These are phyloP conservation scores for Euphorbia celastroides DNA, from an alignment of 441 rosid genomes.

Conservation along the genomic window DNA sequence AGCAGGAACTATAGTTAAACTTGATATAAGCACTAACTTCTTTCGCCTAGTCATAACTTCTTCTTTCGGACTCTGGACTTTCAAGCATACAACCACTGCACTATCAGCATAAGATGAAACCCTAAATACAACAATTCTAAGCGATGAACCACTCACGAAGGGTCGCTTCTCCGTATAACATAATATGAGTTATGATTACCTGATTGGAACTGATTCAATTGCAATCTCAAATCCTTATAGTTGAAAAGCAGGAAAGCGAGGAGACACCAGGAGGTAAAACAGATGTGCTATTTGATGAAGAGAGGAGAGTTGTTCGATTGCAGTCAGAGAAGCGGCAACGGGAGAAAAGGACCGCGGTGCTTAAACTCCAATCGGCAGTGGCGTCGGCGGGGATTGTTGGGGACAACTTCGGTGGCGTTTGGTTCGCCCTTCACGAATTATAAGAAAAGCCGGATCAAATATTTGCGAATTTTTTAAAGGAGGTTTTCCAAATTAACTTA, in stretches of 20 bases:
- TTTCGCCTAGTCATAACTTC: not conserved
- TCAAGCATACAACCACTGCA: not conserved
- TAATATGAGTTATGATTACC: not conserved
- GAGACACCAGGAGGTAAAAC: not conserved
- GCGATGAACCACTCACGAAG: not conserved
- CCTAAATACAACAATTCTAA: not conserved
- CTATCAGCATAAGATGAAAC: not conserved
- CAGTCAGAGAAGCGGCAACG: not conserved
- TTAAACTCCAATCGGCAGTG: not conserved
- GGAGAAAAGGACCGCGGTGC: not conserved
- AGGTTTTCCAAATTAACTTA: too few relatives aligned
- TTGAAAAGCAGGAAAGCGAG: not conserved
- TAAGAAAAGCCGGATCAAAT: too few relatives aligned
- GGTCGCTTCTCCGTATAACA: not conserved
- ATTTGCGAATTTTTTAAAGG: too few relatives aligned
- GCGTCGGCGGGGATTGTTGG: not conserved
- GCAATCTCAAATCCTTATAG: not conserved
- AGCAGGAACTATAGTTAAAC: not conserved
- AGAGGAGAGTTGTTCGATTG: not conserved
- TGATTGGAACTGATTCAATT: not conserved
- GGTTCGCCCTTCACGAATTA: too few relatives aligned
- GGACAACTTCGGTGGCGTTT: too few relatives aligned
- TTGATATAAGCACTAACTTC: not conserved
- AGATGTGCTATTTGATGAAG: not conserved
- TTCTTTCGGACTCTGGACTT: not conserved